Base-by-base conservation (phyloP, 1,284 basidiomycete genomes). In the Boletus semigastroideus region DNA sequence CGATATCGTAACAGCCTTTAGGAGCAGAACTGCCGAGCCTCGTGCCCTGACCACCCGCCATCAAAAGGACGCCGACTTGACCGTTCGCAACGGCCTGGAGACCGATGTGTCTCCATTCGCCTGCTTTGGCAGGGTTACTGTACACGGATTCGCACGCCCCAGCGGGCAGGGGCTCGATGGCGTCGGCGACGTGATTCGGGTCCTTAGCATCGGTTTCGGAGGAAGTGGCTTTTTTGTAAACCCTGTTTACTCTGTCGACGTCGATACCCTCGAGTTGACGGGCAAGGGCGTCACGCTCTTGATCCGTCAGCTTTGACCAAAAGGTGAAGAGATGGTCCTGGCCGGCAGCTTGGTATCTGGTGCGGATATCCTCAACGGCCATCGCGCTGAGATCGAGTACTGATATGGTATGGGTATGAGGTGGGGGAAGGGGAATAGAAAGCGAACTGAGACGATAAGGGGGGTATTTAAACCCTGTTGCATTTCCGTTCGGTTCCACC, bases 21-120 rank as follows among this genome's bases (percentile, higher is more conserved):
- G 97, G 97, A 20, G 88, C 89, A 34, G 80, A 83, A 62, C 92
- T 95, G 36, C 97, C 97, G 44, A 99, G 78, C 49, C 97, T 82
- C 16, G 95, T 97, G 20, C 97, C 97, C 74, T 99, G 97, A 4
- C 97, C 97, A 46, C 97, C 97, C 2, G 97, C 97, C 88, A 99
- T 91, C 63, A 99, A 81, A 28, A 99, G 78, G 12, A 99, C 94
- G 30, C 87, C 97, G 39, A 98, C 94, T 61, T 93, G 75, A 58
- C 92, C 88, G 30, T 82, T 72, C 12, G 86, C 82, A 61, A 98
- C 84, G 48, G 96, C 94, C 42, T 84, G 72, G 43, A 98, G 76
- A 42, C 97, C 97, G 33, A 80, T 75, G 10, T 72, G 65, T 31
- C 84, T 77, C 92, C 93, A 97, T 69, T 84, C 79, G 27, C 71